Conservation (phyloP, 805 yeast species). For the Groenewaldozyma tartarivorans region DNA sequence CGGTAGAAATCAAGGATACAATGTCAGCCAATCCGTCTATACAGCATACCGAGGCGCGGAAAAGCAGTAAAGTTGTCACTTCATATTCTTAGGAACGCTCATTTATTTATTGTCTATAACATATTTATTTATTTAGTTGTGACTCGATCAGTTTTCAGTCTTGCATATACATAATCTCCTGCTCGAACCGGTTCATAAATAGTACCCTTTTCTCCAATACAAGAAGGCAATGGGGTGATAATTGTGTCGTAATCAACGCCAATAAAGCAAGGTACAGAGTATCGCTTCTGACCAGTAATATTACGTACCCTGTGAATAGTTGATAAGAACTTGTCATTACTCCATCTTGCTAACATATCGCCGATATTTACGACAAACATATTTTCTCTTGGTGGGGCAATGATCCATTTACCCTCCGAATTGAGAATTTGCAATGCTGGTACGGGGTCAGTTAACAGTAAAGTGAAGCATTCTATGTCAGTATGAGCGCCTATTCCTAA, state of each 20-base stretch:
- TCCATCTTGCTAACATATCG: slow-evolving; percentile 31
- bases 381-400: slow-evolving; percentile 28
- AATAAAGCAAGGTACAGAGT: slow-evolving; percentile 27
- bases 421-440: slow-evolving; percentile 33
- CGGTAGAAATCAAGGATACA: too few relatives aligned
- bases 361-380: slow-evolving; percentile 33
- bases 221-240: neutral
- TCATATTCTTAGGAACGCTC: too few relatives aligned
- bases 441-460: slow-evolving; percentile 28
- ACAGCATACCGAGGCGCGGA: too few relatives aligned
- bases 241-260: slow-evolving; percentile 13
- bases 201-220: neutral
- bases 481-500: slow-evolving; percentile 33
- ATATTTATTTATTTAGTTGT: too few relatives aligned
- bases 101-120: too few relatives aligned
- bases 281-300: slow-evolving; percentile 21
- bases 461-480: slow-evolving; percentile 30
- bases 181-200: slow-evolving; percentile 2
- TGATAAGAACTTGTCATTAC: slow-evolving; percentile 31
- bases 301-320: slow-evolving; percentile 34
- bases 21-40: too few relatives aligned
- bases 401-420: slow-evolving; percentile 25
- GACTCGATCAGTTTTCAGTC: too few relatives aligned
- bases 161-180: slow-evolving; percentile 28
- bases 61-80: too few relatives aligned